phyloP scores from a whole-genome alignment of 192 early-diverging fungal species.

The Umbelopsis isabellina region DNA sequence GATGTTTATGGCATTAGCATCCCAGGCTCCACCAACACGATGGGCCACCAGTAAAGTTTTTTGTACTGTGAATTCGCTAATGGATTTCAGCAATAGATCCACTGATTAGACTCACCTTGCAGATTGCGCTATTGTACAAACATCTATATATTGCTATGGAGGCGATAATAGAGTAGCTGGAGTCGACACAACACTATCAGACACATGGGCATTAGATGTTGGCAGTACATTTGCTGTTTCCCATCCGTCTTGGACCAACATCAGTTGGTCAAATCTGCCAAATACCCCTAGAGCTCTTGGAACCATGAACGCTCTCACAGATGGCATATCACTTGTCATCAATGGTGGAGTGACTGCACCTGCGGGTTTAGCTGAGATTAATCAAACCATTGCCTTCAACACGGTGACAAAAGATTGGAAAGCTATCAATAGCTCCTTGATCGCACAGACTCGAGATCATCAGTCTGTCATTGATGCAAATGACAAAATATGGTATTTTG shows the following conservation, averaged over 20 bases:
- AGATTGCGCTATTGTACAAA: not conserved
- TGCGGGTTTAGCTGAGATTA: not conserved
- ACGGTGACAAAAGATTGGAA: not conserved
- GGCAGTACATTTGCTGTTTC: not conserved
- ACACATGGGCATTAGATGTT: not conserved
- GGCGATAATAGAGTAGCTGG: not conserved
- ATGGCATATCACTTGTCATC: not conserved
- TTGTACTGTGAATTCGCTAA: not conserved
- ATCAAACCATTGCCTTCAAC: not conserved
- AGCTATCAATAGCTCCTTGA: not conserved
- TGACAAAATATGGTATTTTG: slow-evolving; percentile 9
- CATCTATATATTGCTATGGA: slow-evolving; percentile 4
- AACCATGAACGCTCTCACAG: not conserved
- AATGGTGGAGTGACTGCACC: slow-evolving; percentile 8
- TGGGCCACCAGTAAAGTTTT: not conserved
- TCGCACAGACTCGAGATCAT: not conserved
- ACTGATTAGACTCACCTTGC: not conserved
- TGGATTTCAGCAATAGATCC: not conserved
- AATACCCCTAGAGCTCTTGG: not conserved
- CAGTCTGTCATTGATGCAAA: slow-evolving; percentile 12
- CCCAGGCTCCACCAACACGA: not conserved
- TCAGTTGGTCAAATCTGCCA: not conserved
- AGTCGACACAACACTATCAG: not conserved
- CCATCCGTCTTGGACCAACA: not conserved
- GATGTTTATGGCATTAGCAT: not conserved